phyloP scores from a whole-genome alignment of 78 protist genomes.

The Dictyostelium capitatum region DNA sequence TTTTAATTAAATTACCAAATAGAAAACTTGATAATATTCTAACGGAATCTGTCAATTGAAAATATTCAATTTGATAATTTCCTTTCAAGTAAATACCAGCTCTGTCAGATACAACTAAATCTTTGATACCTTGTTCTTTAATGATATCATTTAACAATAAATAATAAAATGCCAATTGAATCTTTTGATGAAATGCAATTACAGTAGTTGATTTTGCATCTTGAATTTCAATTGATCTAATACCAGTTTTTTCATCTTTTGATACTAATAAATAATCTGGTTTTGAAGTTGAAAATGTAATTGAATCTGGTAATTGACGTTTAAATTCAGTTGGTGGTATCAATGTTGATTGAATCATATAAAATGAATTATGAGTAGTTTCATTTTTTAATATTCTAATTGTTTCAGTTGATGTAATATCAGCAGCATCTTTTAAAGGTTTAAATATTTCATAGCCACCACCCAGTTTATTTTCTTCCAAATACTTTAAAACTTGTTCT shows the following conservation, averaged over 20 bases:
- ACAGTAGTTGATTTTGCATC: constrained; percentile 69
- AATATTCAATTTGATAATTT: background rate
- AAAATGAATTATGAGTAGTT: background rate
- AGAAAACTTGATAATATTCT: constrained; percentile 9
- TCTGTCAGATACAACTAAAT: background rate
- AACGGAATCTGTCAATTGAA: background rate
- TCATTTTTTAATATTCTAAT: constrained; percentile 21
- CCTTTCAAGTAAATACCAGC: constrained; percentile 67
- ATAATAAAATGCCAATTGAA: constrained; percentile 68
- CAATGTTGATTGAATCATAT: constrained; percentile 57
- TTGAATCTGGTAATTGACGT: background rate
- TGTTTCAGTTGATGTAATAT: background rate
- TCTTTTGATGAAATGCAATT: constrained; percentile 49
- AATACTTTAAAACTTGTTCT: constrained; percentile 4
- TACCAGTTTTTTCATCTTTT: background rate
- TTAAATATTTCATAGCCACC: background rate
- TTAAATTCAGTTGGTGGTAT: constrained; percentile 1
- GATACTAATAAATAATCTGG: constrained; percentile 46
- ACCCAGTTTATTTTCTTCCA: background rate
- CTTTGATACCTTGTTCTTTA: background rate
- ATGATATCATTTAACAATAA: constrained; percentile 36
- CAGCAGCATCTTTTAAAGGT: background rate
- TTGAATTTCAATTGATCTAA: constrained; percentile 22
- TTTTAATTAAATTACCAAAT: constrained; percentile 18
- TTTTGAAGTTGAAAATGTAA: constrained; percentile 51